These are phyloP conservation scores for Coemansia sp. DNA, from an alignment of 192 early-diverging fungal genomes.

Conservation along the genomic window DNA sequence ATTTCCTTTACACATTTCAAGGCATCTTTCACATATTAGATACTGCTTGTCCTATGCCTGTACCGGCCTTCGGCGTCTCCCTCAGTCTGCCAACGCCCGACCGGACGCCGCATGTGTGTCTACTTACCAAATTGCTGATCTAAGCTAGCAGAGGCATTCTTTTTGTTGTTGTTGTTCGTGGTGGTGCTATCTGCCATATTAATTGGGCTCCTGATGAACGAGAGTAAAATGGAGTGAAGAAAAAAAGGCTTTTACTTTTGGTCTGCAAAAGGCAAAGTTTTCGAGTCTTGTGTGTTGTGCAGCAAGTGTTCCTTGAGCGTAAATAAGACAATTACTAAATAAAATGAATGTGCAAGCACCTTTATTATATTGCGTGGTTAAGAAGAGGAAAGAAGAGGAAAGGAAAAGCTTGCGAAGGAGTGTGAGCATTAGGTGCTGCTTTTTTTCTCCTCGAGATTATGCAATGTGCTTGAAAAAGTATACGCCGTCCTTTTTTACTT, in stretches of 20 bases:
- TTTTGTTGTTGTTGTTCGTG: slow-evolving; percentile 48
- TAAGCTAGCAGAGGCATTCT: slow-evolving; percentile 67
- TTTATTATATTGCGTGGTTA: neutral
- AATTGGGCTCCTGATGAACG: neutral
- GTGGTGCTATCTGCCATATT: slow-evolving; percentile 3
- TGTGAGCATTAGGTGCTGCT: no score
- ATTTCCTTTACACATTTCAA: neutral
- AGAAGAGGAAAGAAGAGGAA: neutral
- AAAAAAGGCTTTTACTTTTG: slow-evolving; percentile 7
- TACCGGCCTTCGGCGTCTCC: no score
- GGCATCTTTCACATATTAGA: no score
- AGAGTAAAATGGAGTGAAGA: neutral
- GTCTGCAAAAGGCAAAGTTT: slow-evolving; percentile 5
- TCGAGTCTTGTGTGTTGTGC: neutral
- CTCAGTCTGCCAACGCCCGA: no score
- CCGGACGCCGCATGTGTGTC: neutral
- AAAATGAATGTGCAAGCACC: slow-evolving; percentile 3
- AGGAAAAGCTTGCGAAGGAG: neutral
- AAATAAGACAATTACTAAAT: slow-evolving; percentile 6
- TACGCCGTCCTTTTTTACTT: no score
- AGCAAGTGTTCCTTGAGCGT: neutral
- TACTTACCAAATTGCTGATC: slow-evolving; percentile 71
- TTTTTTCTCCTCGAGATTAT: no score
- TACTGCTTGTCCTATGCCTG: no score
- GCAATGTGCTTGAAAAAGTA: no score